Base-by-base conservation (phyloP, 441 rosid species). In the Euphorbia corollata region DNA sequence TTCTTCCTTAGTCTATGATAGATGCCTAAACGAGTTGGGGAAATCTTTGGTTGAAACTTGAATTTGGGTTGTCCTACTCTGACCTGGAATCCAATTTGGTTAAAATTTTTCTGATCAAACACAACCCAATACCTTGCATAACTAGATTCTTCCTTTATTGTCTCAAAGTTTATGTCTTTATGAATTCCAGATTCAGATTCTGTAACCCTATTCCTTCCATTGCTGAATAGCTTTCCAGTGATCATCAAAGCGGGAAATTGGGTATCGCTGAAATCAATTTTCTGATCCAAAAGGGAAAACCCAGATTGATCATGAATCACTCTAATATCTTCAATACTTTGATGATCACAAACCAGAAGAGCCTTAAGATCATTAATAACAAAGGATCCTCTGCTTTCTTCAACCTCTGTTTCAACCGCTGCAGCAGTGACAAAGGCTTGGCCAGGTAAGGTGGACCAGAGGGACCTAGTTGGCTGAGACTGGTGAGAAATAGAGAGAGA, bases 331-430 rank as follows among this genome's bases (percentile, higher is more conserved):
- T 85, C 85, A 23, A 87, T 45, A 6, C 78, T 83, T 67, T 85
- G 92, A 53, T 84, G 84, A 66, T 77, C 68, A 51, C 81, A 87
- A 22, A 81, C 50, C 57, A 83, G 58, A 30, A 32, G 83, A 60
- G 80, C 67, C 20, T 73, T 45, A 36, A 64, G 59, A 38, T 85
- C 87, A 45, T 76, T 81, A 53, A 87, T 39, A 41, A 67, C 70
- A 58, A 85, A 87, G 2, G 90, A 87, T 67, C 92, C 92, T 57
- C 92, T 79, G 78, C 90, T 85, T 72, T 87, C 92, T 67, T 87
- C 81, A 48, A 87, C 84, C 79, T 84, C 84, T 11, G 90, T 83
- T 32, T 81, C 83, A 5, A 75, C 82, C 77, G 73, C 6, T 19
- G 88, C 88, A 2, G 88, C 88, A 13, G 87, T 83, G 69, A 87